A percentile compares a stretch with the other conserved stretches of the same genome.
Conservation (phyloP, 2,329 filamentous ascomycete species). For the Blastomyces gilchristii region DNA sequence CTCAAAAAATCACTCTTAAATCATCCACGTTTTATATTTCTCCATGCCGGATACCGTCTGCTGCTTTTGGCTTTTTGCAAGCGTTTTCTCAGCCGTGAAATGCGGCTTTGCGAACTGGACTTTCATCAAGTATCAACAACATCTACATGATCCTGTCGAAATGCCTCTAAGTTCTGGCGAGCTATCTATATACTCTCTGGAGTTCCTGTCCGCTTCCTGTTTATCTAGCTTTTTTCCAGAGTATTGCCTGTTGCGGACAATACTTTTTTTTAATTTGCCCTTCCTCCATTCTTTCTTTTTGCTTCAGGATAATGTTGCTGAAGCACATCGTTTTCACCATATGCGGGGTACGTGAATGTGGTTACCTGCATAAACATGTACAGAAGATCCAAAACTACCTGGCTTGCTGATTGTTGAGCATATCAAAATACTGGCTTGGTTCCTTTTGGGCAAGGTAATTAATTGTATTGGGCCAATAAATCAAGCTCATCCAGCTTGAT, state of each 20-base stretch:
- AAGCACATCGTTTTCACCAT: background rate
- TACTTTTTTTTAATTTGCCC: background rate
- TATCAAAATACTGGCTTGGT: background rate
- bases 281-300: background rate
- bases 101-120: background rate
- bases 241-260: background rate
- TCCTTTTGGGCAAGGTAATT: background rate
- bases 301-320: background rate
- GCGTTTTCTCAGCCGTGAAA: background rate
- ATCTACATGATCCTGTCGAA: background rate
- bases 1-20: no score
- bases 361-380: background rate
- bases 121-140: background rate
- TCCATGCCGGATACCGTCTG: no score
- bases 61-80: background rate
- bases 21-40: no score
- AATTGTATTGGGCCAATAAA: background rate
- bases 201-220: background rate
- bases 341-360: background rate
- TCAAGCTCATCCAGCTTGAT: background rate
- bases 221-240: background rate
- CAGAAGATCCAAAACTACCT: background rate
- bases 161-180: background rate
- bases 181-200: background rate
- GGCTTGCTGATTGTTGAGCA: background rate